Evolutionary conservation across 1,284 basidiomycete species (phyloP), one percentile per base, ranked within the genome.

Genomic region (Puccinia sorghi): DNA sequence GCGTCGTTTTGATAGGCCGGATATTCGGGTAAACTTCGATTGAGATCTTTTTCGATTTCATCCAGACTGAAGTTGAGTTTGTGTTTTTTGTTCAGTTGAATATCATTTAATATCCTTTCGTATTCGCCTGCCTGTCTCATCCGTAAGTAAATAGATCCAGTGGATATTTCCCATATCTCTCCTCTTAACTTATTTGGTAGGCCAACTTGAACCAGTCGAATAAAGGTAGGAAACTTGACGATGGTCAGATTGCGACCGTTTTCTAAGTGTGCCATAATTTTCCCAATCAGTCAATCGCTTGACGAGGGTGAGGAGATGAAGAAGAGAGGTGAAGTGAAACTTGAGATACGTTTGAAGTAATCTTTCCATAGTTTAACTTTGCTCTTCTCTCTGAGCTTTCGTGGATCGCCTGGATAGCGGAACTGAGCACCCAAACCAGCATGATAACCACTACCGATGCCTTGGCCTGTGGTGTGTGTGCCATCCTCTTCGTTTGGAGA

Each of bases 31-130:
- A 85, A 79, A 59, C 82, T 83, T 25, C 97, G 89, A 85, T 97
- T 96, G 54, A 99, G 86, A 84, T 99, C 97, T 86, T 99, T 99
- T 86, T 99, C 97, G 70, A 99, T 99, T 84, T 99, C 97, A 84
- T 99, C 97, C 0, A 96, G 97, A 82, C 93, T 94, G 9, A 92
- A 92, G 72, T 89, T 94, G 27, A 89, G 90, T 80, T 90, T 88
- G 13, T 93, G 94, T 37, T 72, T 78, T n/a, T 78, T 78, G 48
- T 78, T 78, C 39, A 78, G 50, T 77, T 88, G 88, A 84, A 96
- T 91, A 73, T 93, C 90, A 72, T 90, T 88, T 9, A 97, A 86
- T 39, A 98, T 87, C 5, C 88, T 87, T n/a, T 90, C 87, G 84
- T 97, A 99, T 81, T 90, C 88, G 22, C 94, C 92, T 0, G 92